Evolutionary conservation across 1,284 basidiomycete genomes (phyloP), one percentile per base, ranked within the genome.

Genomic region (Ganoderma multipileum): DNA sequence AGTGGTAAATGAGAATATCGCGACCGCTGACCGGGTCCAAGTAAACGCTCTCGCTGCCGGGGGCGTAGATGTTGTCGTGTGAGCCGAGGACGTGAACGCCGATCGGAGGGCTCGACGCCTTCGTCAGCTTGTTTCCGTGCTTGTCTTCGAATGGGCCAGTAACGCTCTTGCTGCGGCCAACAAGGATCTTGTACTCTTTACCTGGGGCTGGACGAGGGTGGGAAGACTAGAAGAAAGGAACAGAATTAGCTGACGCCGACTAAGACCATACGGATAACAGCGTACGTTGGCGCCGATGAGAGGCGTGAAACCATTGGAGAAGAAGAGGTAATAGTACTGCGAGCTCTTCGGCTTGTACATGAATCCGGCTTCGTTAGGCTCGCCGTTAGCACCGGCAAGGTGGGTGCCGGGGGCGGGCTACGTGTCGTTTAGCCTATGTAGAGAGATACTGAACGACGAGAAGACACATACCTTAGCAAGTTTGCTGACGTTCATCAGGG

Each of bases 51-150:
- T 69, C 64, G 3, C 75, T 77, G 38, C 80, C 79, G 20, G 79
- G 79, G 14, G 79, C 78, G 65, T 78, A 80, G 64, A 81, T 73
- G 63, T 80, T 77, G 60, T 73, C 80, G 70, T 79, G 79, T 36
- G 77, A 78, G 33, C 70, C 77, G 3, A 80, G 75, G 12, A 80
- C 76, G 41, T 79, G 72, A 2, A 76, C 76, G 7, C 80, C 80
- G 33, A 61, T 42, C 16, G 65, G 42, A 12, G 61, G 65, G 52
- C 61, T 39, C 71, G 72, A 18, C 69, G 73, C 64, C 64, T 71
- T 63, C 41, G 68, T 71, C 75, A 68, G 54, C 20, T 72, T 65
- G 18, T 73, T 70, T 1, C 78, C 78, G 26, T 59, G 69, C 39
- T 71, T 50, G 61, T 74, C 80, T 39, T 74, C 68, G 72, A 78